Evolutionary conservation across 2,329 filamentous ascomycete species (phyloP).

Genomic region (Eutypa lata): DNA sequence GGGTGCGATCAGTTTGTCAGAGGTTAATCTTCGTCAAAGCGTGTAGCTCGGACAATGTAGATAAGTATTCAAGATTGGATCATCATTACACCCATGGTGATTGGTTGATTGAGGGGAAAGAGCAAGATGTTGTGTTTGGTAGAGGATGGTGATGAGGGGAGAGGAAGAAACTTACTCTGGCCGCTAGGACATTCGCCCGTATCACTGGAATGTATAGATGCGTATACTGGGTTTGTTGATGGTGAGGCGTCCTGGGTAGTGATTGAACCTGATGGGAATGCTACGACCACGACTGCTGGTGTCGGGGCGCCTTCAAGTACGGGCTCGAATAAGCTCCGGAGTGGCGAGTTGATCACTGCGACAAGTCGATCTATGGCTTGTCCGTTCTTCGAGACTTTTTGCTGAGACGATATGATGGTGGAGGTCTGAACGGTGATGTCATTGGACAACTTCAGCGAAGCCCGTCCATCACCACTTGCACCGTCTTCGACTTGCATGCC

Average conservation of each 20-base stretch:
- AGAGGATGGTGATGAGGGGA: constrained; percentile 9
- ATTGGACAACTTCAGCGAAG: constrained; percentile 53
- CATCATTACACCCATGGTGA: constrained; percentile 61
- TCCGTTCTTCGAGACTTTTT: constrained; percentile 22
- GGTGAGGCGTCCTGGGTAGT: constrained; percentile 13
- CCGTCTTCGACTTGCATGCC: constrained; percentile 46
- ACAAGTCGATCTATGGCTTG: constrained; percentile 57
- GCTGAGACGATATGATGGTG: constrained; percentile 46
- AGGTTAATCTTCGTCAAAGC: constrained; percentile 80
- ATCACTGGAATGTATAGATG: constrained; percentile 78
- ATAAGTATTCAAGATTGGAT: constrained; percentile 90
- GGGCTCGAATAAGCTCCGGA: constrained; percentile 65
- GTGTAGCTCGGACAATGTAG: constrained; percentile 99
- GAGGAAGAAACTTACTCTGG: constrained; percentile 72
- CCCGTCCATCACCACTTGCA: constrained; percentile 18
- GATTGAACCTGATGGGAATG: constrained; percentile 57
- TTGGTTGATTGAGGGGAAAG: not conserved
- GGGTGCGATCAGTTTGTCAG: constrained; percentile 80
- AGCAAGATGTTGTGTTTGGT: not conserved
- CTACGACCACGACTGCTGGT: constrained; percentile 70
- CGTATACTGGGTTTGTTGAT: constrained; percentile 50
- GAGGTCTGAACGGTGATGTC: constrained; percentile 55
- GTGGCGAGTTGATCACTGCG: constrained; percentile 63
- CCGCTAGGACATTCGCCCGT: constrained; percentile 85
- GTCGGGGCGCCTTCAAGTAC: constrained; percentile 71